Evolutionary conservation across 257 asterid species (phyloP).

Genomic region (Ajuga chamaepitys): DNA sequence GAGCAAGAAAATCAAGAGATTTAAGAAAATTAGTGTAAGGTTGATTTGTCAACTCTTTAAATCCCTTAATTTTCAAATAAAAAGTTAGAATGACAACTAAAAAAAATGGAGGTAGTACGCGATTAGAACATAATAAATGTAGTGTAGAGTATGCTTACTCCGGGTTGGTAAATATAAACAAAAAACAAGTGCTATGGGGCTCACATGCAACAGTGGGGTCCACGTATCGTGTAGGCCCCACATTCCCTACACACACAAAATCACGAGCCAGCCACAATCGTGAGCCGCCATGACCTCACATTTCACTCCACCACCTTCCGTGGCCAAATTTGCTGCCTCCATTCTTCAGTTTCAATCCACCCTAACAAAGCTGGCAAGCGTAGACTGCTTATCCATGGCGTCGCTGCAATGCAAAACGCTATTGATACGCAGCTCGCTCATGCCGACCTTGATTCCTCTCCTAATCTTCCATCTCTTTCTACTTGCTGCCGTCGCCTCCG

Average conservation of each 20-base stretch:
- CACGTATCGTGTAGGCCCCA: slow-evolving; percentile 6
- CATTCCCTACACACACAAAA: background rate
- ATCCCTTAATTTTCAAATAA: too few relatives aligned
- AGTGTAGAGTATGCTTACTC: too few relatives aligned
- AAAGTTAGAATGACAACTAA: background rate
- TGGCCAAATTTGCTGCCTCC: slow-evolving; percentile 16
- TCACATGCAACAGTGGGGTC: slow-evolving; percentile 1
- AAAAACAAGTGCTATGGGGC: background rate
- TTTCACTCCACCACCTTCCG: slow-evolving; percentile 1
- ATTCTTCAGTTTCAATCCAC: too few relatives aligned
- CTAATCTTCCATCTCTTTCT: background rate
- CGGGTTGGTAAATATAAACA: too few relatives aligned
- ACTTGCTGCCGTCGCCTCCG: slow-evolving; percentile 12
- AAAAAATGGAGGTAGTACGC: background rate
- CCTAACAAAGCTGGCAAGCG: background rate
- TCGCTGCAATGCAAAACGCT: slow-evolving; percentile 1
- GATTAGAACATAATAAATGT: too few relatives aligned
- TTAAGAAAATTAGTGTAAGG: too few relatives aligned
- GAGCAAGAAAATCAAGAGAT: too few relatives aligned
- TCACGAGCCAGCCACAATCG: slow-evolving; percentile 19
- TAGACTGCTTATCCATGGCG: slow-evolving; percentile 12
- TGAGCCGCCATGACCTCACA: slow-evolving; percentile 33
- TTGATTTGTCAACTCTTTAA: too few relatives aligned
- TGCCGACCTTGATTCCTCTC: background rate
- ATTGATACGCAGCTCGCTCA: background rate